Conservation (phyloP, 768 basidiomycete genomes). For the Amanita rimosa region DNA sequence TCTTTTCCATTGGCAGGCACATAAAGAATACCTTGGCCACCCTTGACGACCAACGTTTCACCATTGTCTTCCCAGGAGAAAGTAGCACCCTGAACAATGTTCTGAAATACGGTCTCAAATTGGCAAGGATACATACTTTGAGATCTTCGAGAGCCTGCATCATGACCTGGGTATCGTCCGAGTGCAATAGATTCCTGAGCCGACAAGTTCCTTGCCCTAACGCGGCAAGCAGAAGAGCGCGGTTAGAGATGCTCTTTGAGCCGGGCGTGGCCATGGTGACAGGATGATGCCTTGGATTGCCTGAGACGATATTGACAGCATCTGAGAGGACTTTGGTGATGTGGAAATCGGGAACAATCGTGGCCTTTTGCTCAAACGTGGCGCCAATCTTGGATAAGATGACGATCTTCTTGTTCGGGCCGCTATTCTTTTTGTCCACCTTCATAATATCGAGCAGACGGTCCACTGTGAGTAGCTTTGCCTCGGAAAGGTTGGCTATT, state of each 20-base stretch:
- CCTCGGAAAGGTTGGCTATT: conserved; percentile 60
- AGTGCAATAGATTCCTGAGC: conserved; percentile 85
- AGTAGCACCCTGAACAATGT: conserved; percentile 56
- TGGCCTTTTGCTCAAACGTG: conserved; percentile 87
- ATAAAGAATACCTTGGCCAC: conserved; percentile 71
- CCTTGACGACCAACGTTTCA: conserved; percentile 86
- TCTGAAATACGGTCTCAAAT: not conserved
- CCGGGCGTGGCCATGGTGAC: conserved; percentile 84
- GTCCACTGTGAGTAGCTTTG: conserved; percentile 66
- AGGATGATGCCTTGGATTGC: conserved; percentile 47
- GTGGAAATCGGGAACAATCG: conserved; percentile 67
- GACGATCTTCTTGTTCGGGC: conserved; percentile 87
- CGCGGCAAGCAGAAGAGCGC: conserved; percentile 87
- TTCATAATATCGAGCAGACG: conserved; percentile 88
- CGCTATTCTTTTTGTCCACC: conserved; percentile 97
- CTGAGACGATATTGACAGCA: conserved; percentile 65
- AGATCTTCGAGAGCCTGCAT: conserved; percentile 88
- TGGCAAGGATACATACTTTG: conserved; percentile 38
- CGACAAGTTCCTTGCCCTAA: conserved; percentile 82
- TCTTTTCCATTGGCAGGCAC: conserved; percentile 76
- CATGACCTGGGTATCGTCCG: conserved; percentile 99
- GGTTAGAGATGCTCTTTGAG: conserved; percentile 93
- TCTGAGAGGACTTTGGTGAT: conserved; percentile 78
- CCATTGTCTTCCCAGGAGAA: conserved; percentile 97
- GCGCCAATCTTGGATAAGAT: conserved; percentile 84